Conservation (phyloP, 2,329 filamentous ascomycete species). For the Epichloe brachyelytri region DNA sequence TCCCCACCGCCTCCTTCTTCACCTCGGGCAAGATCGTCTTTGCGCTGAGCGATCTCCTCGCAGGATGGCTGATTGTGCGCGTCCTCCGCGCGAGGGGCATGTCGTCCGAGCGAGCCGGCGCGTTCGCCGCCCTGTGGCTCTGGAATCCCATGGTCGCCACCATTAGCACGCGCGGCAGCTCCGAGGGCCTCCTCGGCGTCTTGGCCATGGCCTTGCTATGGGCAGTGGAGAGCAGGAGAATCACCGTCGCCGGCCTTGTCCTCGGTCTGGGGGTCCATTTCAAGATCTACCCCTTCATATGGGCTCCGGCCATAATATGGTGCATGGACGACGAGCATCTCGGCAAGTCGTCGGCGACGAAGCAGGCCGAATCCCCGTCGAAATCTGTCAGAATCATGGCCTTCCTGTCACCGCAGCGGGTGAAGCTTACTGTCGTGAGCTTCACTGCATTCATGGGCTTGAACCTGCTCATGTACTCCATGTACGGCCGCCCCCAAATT, state of each 20-base stretch:
- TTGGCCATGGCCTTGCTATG: slow-evolving; percentile 74
- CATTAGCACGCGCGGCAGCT: slow-evolving; percentile 89
- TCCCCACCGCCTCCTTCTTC: slow-evolving; percentile 71
- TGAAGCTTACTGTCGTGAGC: slow-evolving; percentile 50
- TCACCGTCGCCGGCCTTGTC: slow-evolving; percentile 56
- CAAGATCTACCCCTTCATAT: slow-evolving; percentile 98
- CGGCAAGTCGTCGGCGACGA: slow-evolving; percentile 7
- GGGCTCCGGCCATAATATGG: slow-evolving; percentile 69
- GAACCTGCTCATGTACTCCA: slow-evolving; percentile 65
- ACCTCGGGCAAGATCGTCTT: slow-evolving; percentile 83
- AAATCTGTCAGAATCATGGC: slow-evolving; percentile 13
- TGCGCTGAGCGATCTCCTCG: slow-evolving; percentile 67
- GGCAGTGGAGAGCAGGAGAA: slow-evolving; percentile 55
- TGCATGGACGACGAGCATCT: slow-evolving; percentile 55
- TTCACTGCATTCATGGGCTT: slow-evolving; percentile 59
- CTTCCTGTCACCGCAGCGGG: slow-evolving; percentile 41
- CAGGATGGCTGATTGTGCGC: slow-evolving; percentile 60
- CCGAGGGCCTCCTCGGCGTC: slow-evolving; percentile 78
- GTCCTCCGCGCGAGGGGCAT: slow-evolving; percentile 30
- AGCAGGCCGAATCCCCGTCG: slow-evolving; percentile 7
- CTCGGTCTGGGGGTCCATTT: slow-evolving; percentile 85
- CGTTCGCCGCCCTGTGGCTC: slow-evolving; percentile 79
- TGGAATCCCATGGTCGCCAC: slow-evolving; percentile 97
- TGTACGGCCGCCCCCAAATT: slow-evolving; percentile 31
- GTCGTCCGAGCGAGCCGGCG: slow-evolving; percentile 44